Evolutionary conservation across 768 basidiomycete species (phyloP).

Genomic region (Termitomyces sp.): DNA sequence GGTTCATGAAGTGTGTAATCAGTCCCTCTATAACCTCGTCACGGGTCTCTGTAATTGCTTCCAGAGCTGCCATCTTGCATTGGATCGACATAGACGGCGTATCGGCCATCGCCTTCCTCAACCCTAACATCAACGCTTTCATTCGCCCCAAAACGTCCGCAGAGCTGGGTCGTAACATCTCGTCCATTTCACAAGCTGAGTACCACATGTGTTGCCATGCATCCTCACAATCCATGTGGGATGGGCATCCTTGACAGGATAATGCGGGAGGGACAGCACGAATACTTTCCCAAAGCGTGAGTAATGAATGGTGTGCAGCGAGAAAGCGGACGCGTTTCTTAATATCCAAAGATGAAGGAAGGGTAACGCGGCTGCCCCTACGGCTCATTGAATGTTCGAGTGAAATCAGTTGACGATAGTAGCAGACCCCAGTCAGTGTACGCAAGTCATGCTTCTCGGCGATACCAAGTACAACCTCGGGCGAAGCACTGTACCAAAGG

Average conservation of each 20-base stretch:
- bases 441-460: constrained; percentile 37
- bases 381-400: constrained; percentile 26
- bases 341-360: constrained; percentile 25
- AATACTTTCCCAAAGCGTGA: constrained; percentile 51
- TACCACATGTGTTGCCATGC: constrained; percentile 52
- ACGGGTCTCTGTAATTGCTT: constrained; percentile 34
- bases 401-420: constrained; percentile 45
- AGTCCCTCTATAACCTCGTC: constrained; percentile 39
- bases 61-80: constrained; percentile 43
- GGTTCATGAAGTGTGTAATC: constrained; percentile 32
- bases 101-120: constrained; percentile 33
- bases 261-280: constrained; percentile 45
- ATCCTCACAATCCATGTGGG: constrained; percentile 48
- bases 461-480: constrained; percentile 45
- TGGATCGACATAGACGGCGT: constrained; percentile 32
- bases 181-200: constrained; percentile 43
- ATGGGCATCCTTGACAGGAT: constrained; percentile 36
- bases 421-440: constrained; percentile 46
- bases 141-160: constrained; percentile 64
- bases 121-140: constrained; percentile 35
- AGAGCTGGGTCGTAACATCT: constrained; percentile 35
- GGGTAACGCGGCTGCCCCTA: constrained; percentile 24
- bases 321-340: constrained; percentile 48
- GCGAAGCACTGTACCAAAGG: constrained; percentile 48
- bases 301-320: constrained; percentile 54